Evolutionary conservation across 1,139 yeast species (phyloP).

Genomic region (Sugiyamaella sp.): DNA sequence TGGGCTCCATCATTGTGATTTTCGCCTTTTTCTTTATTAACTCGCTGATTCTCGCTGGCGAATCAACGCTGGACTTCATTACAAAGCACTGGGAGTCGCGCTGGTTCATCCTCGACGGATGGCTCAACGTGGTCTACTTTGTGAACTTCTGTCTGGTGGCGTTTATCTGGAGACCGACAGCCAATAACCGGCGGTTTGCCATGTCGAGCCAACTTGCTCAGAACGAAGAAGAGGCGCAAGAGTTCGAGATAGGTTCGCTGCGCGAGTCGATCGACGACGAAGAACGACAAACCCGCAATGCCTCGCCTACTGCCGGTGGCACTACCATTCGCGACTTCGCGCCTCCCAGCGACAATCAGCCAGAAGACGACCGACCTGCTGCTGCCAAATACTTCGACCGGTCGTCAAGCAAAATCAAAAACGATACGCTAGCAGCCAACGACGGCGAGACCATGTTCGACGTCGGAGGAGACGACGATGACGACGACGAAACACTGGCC

Average conservation of each 20-base stretch:
- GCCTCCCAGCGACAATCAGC: constrained; percentile 18
- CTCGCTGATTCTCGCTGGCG: constrained; percentile 69
- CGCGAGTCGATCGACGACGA: constrained; percentile 45
- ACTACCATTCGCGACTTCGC: constrained; percentile 15
- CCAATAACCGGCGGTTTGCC: constrained; percentile 91
- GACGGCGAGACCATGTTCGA: constrained; percentile 31
- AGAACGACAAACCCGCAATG: constrained; percentile 26
- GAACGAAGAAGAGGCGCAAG: constrained; percentile 67
- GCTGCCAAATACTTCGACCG: constrained; percentile 19
- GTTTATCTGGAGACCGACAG: constrained; percentile 97
- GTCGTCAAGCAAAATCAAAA: constrained; percentile 13
- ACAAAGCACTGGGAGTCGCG: constrained; percentile 93
- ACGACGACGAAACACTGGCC: constrained; percentile 16
- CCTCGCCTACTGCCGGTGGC: constrained; percentile 3
- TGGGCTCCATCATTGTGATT: constrained; percentile 61
- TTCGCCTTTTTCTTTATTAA: constrained; percentile 71
- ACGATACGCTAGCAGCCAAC: constrained; percentile 10
- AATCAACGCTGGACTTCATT: constrained; percentile 73
- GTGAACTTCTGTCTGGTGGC: constrained; percentile 82
- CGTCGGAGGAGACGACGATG: constrained; percentile 31
- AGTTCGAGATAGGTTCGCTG: constrained; percentile 51
- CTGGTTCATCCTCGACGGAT: constrained; percentile 86
- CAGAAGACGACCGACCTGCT: constrained; percentile 23
- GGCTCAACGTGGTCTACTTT: constrained; percentile 92
- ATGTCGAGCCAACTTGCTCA: constrained; percentile 92